These are phyloP conservation scores for Hibiscus trionum DNA, from an alignment of 345 rosid species.

Conservation along the genomic window DNA sequence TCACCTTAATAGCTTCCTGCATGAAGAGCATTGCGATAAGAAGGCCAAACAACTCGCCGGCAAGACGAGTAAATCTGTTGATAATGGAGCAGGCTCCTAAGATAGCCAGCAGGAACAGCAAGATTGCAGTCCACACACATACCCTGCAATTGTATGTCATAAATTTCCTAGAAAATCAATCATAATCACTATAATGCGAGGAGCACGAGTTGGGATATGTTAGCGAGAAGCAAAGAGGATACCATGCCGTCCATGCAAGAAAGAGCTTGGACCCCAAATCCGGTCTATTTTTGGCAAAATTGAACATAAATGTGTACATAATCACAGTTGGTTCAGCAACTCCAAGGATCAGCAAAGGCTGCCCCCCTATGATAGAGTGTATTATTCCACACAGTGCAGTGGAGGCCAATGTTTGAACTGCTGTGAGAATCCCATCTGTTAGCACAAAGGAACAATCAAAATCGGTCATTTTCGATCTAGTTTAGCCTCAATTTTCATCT, in stretches of 20 bases:
- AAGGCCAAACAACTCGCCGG: conserved; percentile 90
- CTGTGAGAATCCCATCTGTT: conserved; percentile 76
- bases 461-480: not conserved
- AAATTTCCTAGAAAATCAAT: not conserved
- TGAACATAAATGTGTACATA: conserved; percentile 94
- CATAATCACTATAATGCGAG: not conserved
- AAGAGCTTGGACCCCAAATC: conserved; percentile 78
- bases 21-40: conserved; percentile 90
- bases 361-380: conserved; percentile 85
- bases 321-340: conserved; percentile 98
- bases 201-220: conserved; percentile 2
- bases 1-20: conserved; percentile 90
- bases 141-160: conserved; percentile 47
- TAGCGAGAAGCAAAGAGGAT: conserved; percentile 11
- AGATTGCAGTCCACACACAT: conserved; percentile 84
- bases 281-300: conserved; percentile 65
- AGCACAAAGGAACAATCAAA: conserved; percentile 5
- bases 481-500: not conserved
- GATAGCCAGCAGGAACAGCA: conserved; percentile 77
- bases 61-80: conserved; percentile 85
- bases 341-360: conserved; percentile 87
- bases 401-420: conserved; percentile 87
- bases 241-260: conserved; percentile 97
- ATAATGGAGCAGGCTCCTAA: conserved; percentile 90
- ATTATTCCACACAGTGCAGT: conserved; percentile 86